Base-by-base conservation (phyloP, 768 basidiomycete species). In the Lyophyllum semitale region DNA sequence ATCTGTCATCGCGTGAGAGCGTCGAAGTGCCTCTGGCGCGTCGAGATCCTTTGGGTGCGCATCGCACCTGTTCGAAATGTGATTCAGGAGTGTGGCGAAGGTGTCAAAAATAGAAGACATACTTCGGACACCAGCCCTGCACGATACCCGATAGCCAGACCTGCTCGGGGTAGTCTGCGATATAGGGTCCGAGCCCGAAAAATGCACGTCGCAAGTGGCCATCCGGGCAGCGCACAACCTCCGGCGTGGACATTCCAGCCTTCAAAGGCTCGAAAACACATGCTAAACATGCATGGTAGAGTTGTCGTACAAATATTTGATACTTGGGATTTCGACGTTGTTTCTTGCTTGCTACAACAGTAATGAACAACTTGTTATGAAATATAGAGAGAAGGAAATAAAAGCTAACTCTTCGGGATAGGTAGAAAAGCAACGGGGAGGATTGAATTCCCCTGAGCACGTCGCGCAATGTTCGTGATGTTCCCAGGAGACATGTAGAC, bases 141-240 rank as follows among this genome's bases (percentile, higher is more conserved):
- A 76, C 70, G 26, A 72, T 58, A 4, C 64, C 55, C 0, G 67
- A 47, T 0, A 73, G 54, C 47, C 53, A 66, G 0, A 68, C 71
- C 48, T 77, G 73, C 50, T 75, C 72, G 0, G 73, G 74, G 55
- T 75, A 74, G 51, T 74, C 71, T 1, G 71, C 71, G 48, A 75
- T 73, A 54, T 67, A 70, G 1, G 72, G 71, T 0, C 71, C 71
- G 18, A 73, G 56, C 8, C 60, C 55, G 49, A 59, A 75, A 0
- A 74, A 61, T 0, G 59, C 66, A 4, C 64, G 57, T 0, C 62
- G 61, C 55, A 61, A 72, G 46, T 74, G 71, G 0, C 71, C 71
- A 65, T 76, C 71, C 0, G 71, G 65, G 50, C 70, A 76, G 27
- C 15, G 37, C 3, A 66, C 48, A 20, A 72, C 51, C 38, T 66